Conservation (phyloP, 129 eudicot genomes). For the Artemisia tridentata region DNA sequence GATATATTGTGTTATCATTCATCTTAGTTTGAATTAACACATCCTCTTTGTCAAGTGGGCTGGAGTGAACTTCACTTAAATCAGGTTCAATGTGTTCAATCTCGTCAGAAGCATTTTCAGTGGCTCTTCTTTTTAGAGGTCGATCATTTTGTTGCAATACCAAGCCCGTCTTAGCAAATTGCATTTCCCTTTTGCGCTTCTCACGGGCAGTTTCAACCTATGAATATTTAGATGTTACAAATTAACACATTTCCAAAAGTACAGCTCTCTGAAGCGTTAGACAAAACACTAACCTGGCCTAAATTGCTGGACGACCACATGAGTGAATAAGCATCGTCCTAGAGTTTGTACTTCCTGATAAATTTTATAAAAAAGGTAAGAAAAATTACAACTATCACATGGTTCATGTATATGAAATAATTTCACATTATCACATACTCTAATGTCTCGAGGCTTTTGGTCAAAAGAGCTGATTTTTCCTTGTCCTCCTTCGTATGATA, state of each 20-base stretch:
- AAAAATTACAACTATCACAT: not conserved
- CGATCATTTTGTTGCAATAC: slow-evolving; percentile 47
- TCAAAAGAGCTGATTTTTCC: slow-evolving; percentile 48
- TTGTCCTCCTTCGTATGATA: slow-evolving; percentile 68
- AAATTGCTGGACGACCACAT: too few relatives aligned
- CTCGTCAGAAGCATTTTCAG: slow-evolving; percentile 35
- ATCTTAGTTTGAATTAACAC: slow-evolving; percentile 21
- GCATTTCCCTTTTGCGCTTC: slow-evolving; percentile 72
- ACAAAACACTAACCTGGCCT: too few relatives aligned
- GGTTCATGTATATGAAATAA: slow-evolving; percentile 10
- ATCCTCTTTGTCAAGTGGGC: slow-evolving; percentile 4
- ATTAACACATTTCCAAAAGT: too few relatives aligned
- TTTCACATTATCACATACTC: slow-evolving; percentile 38
- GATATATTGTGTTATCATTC: too few relatives aligned
- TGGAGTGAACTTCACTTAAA: slow-evolving; percentile 6
- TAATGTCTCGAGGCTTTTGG: too few relatives aligned
- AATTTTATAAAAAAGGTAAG: too few relatives aligned
- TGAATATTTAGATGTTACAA: slow-evolving; percentile 3
- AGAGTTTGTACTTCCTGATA: too few relatives aligned
- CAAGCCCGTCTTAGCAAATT: slow-evolving; percentile 79
- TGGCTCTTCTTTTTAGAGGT: too few relatives aligned
- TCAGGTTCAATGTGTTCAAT: slow-evolving; percentile 20
- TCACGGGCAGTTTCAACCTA: slow-evolving; percentile 81
- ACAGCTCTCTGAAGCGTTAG: too few relatives aligned
- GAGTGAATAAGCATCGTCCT: too few relatives aligned